A percentile compares a stretch with the other conserved stretches of the same genome.
Conservation (phyloP, 225 moss, liverwort and hornwort genomes). For the Straminergon stramineum region DNA sequence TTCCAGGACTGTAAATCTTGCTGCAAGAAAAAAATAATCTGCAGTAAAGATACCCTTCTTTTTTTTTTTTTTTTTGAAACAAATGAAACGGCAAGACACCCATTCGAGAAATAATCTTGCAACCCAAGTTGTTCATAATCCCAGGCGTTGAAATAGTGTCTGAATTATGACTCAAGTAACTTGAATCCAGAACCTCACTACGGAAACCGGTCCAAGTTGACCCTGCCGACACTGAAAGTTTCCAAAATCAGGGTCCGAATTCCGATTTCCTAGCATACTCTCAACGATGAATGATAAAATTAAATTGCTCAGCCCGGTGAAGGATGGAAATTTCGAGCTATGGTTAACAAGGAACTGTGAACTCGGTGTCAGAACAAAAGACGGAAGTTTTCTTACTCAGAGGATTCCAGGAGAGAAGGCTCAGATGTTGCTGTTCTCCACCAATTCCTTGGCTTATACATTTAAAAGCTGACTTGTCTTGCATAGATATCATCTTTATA, state of each 20-base stretch:
- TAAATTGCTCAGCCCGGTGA: background rate
- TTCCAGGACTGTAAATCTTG: background rate
- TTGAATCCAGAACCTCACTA: background rate
- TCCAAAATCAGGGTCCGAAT: background rate
- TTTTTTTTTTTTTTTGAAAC: too few relatives aligned
- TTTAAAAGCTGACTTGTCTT: constrained; percentile 9
- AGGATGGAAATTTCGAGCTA: background rate
- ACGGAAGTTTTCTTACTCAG: background rate
- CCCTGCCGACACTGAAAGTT: background rate
- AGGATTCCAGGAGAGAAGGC: background rate
- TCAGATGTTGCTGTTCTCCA: constrained; percentile 58
- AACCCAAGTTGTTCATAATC: background rate
- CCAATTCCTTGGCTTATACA: constrained; percentile 32
- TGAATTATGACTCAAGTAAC: background rate
- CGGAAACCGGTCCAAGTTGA: background rate
- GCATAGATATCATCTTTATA: background rate
- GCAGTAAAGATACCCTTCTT: background rate
- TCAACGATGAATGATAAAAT: background rate
- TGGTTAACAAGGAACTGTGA: too few relatives aligned
- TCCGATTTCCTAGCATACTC: background rate
- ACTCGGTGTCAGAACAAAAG: background rate
- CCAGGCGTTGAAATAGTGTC: background rate
- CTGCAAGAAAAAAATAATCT: background rate
- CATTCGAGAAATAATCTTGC: background rate
- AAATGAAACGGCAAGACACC: too few relatives aligned